Evolutionary conservation across 139 green algal genomes (phyloP), one percentile per base, ranked within the genome.

Genomic region (Chlorella sp.): DNA sequence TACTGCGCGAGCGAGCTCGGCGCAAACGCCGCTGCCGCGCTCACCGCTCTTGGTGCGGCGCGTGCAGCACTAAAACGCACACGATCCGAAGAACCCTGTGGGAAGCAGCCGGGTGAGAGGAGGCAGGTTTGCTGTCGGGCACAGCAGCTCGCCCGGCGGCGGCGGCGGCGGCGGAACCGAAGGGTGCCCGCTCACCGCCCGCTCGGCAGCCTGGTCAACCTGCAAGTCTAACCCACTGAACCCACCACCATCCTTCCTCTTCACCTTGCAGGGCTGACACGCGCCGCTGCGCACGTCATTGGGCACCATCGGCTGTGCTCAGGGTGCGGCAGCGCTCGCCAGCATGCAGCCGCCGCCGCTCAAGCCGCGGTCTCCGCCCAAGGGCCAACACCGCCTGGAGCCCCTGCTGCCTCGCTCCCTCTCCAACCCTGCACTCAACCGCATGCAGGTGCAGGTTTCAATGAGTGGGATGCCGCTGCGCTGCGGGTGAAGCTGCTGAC

Each of bases 371-470:
- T 78, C 71, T 30, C 71, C 71, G 0, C 71, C 5, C 34, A 78
- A 78, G 28, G 78, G 22, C 22, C 22, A 14, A 5, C 79, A 32
- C 42, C 42, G 48, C 42, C 26, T 71, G 32, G 30, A n/a, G 7
- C 53, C 83, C 15, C 60, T 79, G 61, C 83, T 87, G 36, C 83
- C 83, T 0, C 83, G 83, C 83, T 79, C 83, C 36, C 39, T 57
- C 61, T 87, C 83, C 34, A 39, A 77, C 61, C 53, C 39, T 11
- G 36, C 37, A 4, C 66, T 87, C 36, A 77, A 24, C 83, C 83
- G 61, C 15, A 11, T 14, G 22, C 61, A 37, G 83, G 83, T 87
- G 83, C 21, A 34, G 69, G 16, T 28, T 77, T 39, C 69, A 36
- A 34, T 77, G 69, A 2, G 69, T 28, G 64, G 2, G 22, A 21